Percentiles rank a stretch among this genome's conserved stretches.
Evolutionary conservation across 768 basidiomycete genomes (phyloP).

Genomic region (Mycena capillaripes): DNA sequence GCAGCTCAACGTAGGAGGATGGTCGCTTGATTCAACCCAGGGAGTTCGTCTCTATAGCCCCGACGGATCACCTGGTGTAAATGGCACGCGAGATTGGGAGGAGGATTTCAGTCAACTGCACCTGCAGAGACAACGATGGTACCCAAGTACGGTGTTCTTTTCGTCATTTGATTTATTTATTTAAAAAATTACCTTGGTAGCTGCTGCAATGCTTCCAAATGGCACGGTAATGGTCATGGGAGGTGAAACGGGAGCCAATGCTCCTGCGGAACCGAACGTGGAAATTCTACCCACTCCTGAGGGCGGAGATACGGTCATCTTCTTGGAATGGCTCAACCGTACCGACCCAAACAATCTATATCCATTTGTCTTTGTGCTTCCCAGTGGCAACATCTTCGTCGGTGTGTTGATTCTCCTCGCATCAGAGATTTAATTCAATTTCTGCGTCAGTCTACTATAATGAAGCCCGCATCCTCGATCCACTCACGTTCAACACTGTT

Average conservation of each 20-base stretch:
- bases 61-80: slow-evolving; percentile 74
- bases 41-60: slow-evolving; percentile 84
- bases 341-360: slow-evolving; percentile 88
- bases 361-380: slow-evolving; percentile 81
- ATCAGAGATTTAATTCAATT: no score
- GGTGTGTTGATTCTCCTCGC: slow-evolving; percentile 55
- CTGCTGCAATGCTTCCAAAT: slow-evolving; percentile 77
- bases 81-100: slow-evolving; percentile 86
- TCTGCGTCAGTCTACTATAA: slow-evolving; percentile 77
- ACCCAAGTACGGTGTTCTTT: slow-evolving; percentile 49
- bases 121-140: slow-evolving; percentile 59
- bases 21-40: slow-evolving; percentile 81
- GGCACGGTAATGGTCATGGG: slow-evolving; percentile 69
- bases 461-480: slow-evolving; percentile 83
- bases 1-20: slow-evolving; percentile 75
- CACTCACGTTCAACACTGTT: slow-evolving; percentile 73
- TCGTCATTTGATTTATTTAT: neutral
- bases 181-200: slow-evolving; percentile 47
- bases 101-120: slow-evolving; percentile 71
- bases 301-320: slow-evolving; percentile 72
- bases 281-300: slow-evolving; percentile 78
- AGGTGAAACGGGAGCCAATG: slow-evolving; percentile 83
- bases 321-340: slow-evolving; percentile 74
- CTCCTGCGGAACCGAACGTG: slow-evolving; percentile 72
- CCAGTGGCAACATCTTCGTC: slow-evolving; percentile 77